Evolutionary conservation across 1,284 basidiomycete genomes (phyloP), one percentile per base, ranked within the genome.

Genomic region (Tilletiopsis washingtonensis): DNA sequence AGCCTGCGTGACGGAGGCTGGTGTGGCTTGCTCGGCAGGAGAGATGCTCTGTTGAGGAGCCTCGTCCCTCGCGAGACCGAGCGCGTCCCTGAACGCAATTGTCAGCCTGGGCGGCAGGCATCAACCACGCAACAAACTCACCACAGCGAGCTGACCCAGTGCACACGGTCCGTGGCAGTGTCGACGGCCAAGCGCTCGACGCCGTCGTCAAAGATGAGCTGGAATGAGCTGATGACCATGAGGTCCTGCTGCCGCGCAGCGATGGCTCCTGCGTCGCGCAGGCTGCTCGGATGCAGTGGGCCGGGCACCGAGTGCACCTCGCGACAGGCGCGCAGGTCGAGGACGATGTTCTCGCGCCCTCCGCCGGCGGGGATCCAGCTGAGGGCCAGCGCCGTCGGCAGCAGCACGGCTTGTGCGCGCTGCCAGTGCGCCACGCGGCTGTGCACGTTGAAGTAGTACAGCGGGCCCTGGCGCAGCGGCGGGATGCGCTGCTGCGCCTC

Each of bases 191-290:
- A 43, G 2, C 66, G 40, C 54, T 69, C 66, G 0, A 69, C 58
- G n/a, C 66, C 66, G 38, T 69, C 66, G 25, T 67, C 62, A 47
- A 69, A 69, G 38, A 67, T 59, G n/a, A 69, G 50, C 51, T 69
- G 64, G 46, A 63, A 69, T 7, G 66, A 60, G 40, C 29, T 60
- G 51, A 67, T 54, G 34, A 47, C 44, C 24, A 29, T 47, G 26
- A 69, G 45, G 4, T 56, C 58, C 27, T 67, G 64, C 23, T 48
- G 51, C 3, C 58, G 47, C 2, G 66, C 62, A 15, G 37, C 38
- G 1, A 45, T 50, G 12, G 65, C 63, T 4, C 63, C 65, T 6
- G 62, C 25, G 38, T 67, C 65, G 7, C 49, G 43, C 4, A 20
- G 34, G 36, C 59, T 60, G 41, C 57, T 57, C 1, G 64, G 55